These are phyloP conservation scores for Lipomyces yamadae DNA, from an alignment of 805 yeast genomes.

Conservation along the genomic window DNA sequence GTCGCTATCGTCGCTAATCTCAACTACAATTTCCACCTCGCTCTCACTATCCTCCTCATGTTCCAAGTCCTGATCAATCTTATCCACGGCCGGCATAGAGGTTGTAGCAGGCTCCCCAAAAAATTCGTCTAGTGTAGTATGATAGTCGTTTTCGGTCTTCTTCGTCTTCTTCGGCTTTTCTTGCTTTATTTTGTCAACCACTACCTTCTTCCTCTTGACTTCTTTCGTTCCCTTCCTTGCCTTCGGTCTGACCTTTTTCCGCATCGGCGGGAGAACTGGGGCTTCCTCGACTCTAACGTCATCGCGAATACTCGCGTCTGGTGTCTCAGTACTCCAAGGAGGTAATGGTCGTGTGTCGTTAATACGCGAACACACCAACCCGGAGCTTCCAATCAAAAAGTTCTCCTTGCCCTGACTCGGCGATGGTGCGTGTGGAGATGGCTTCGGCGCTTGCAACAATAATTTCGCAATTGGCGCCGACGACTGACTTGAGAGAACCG, in stretches of 20 bases:
- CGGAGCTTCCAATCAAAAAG: conserved; percentile 44
- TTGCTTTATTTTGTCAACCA: background rate
- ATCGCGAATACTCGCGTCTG: conserved; percentile 45
- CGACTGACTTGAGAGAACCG: conserved; percentile 59
- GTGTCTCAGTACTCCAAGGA: conserved; percentile 54
- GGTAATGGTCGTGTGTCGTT: conserved; percentile 46
- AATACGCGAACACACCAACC: conserved; percentile 40
- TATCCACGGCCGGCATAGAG: conserved; percentile 33
- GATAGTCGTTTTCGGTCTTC: conserved; percentile 25
- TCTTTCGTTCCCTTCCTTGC: conserved; percentile 15
- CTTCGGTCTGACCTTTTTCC: conserved; percentile 17
- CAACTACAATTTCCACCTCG: conserved; percentile 44
- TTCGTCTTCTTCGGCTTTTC: conserved; percentile 12
- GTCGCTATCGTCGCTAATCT: conserved; percentile 41
- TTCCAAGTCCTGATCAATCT: conserved; percentile 42
- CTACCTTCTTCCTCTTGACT: conserved; percentile 14
- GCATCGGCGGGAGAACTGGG: conserved; percentile 13
- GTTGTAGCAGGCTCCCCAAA: conserved; percentile 56
- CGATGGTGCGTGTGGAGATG: conserved; percentile 53
- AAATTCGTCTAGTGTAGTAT: conserved; percentile 71
- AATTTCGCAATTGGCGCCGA: conserved; percentile 67
- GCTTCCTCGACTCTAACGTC: conserved; percentile 14
- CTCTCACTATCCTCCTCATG: conserved; percentile 30
- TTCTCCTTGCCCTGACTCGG: conserved; percentile 33
- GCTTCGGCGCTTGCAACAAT: conserved; percentile 77